Conservation (phyloP, 1,284 basidiomycete genomes). For the Abortiporus biennis region DNA sequence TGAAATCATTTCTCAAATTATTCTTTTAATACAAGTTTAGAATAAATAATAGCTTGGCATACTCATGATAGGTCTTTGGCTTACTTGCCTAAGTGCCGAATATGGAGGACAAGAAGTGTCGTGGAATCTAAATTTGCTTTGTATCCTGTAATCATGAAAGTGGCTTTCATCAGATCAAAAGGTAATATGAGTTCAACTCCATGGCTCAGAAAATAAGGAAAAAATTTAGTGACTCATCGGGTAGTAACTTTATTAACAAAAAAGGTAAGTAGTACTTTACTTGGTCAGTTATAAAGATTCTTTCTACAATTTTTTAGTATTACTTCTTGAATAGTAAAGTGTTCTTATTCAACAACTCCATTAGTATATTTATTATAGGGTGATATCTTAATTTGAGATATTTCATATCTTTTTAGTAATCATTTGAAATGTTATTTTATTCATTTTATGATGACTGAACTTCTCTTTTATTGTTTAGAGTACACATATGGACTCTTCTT, state of each 20-base stretch:
- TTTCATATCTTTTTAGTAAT: conserved; percentile 3
- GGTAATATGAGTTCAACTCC: conserved; percentile 8
- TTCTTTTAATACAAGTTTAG: conserved; percentile 4
- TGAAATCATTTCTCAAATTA: conserved; percentile 1
- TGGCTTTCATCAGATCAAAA: conserved; percentile 7
- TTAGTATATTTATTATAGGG: conserved; percentile 14
- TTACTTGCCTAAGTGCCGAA: conserved; percentile 6
- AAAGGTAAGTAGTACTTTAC: conserved; percentile 5
- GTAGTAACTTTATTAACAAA: conserved; percentile 7
- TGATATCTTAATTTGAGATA: conserved; percentile 11
- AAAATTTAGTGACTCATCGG: conserved; percentile 1
- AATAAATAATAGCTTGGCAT: neutral
- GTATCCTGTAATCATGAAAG: conserved; percentile 4
- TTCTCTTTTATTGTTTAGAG: too few species aligned
- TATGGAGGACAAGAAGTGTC: conserved; percentile 4
- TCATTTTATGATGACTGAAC: too few species aligned
- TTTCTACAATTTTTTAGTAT: conserved; percentile 5
- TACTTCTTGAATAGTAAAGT: conserved; percentile 2
- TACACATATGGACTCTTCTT: too few species aligned
- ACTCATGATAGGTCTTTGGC: conserved; percentile 2
- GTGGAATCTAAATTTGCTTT: neutral
- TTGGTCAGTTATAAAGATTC: conserved; percentile 3
- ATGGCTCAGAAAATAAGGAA: conserved; percentile 7
- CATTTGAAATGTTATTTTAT: too few species aligned
- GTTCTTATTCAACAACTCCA: conserved; percentile 14